Evolutionary conservation across 2,329 filamentous ascomycete genomes (phyloP).

Genomic region (Herpotrichia juniperi): DNA sequence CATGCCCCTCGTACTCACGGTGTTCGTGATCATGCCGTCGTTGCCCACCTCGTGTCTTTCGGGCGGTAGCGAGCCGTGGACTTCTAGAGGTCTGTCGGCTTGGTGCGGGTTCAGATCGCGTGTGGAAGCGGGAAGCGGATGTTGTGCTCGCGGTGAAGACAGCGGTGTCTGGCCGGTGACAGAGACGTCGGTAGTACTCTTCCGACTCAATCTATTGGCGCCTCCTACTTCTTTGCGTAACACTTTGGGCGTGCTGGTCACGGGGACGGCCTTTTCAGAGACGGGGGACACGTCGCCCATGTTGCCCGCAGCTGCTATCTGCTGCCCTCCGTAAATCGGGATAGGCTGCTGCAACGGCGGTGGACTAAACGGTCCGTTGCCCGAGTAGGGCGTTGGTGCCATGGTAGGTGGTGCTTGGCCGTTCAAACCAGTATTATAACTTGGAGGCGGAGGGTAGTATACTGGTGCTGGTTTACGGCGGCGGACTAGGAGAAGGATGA

Average conservation of each 20-base stretch:
- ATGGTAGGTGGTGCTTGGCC: slow-evolving; percentile 7
- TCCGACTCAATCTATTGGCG: not conserved
- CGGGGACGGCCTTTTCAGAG: slow-evolving; percentile 16
- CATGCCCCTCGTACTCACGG: slow-evolving; percentile 7
- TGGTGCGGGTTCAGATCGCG: not conserved
- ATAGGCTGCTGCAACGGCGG: slow-evolving; percentile 13
- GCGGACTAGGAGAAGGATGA: slow-evolving; percentile 13
- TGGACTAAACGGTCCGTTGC: slow-evolving; percentile 10
- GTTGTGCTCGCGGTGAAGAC: not conserved
- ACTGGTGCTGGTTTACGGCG: slow-evolving; percentile 8
- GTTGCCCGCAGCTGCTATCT: not conserved
- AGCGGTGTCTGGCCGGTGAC: not conserved
- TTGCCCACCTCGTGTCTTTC: slow-evolving; percentile 12
- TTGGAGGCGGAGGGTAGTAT: slow-evolving; percentile 5
- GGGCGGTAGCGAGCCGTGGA: slow-evolving; percentile 11
- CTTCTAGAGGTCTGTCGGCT: slow-evolving; percentile 1
- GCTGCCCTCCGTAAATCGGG: slow-evolving; percentile 7
- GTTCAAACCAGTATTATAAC: slow-evolving; percentile 1
- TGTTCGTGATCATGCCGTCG: slow-evolving; percentile 14
- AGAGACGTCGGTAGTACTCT: not conserved
- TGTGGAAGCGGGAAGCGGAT: not conserved
- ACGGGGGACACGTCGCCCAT: slow-evolving; percentile 15
- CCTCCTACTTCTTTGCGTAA: slow-evolving; percentile 4
- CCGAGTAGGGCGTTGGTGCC: slow-evolving; percentile 12
- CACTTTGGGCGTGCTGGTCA: not conserved